phyloP scores from a whole-genome alignment of 1,284 basidiomycete genomes.

The Cutaneotrichosporon curvatum region DNA sequence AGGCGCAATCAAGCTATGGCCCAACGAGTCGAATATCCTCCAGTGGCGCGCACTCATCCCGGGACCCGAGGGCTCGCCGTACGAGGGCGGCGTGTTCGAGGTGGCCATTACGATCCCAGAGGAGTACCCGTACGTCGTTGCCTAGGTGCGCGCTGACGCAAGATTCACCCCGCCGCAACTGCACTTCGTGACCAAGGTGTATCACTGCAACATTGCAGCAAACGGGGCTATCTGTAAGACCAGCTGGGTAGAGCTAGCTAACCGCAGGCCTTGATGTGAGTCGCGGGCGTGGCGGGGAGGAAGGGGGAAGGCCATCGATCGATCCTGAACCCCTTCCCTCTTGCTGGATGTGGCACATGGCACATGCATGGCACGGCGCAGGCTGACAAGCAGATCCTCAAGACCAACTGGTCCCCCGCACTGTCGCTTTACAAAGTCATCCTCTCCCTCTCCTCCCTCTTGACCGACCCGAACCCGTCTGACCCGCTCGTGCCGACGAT shows the following conservation, averaged over 20 bases:
- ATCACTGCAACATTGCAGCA: constrained; percentile 86
- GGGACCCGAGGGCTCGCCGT: constrained; percentile 75
- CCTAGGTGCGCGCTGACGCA: not conserved
- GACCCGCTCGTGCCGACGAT: constrained; percentile 54
- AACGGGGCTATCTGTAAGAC: constrained; percentile 47
- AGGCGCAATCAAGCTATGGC: constrained; percentile 63
- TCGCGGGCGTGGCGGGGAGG: not conserved
- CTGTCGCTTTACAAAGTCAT: constrained; percentile 85
- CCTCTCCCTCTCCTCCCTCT: constrained; percentile 90
- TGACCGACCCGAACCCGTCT: constrained; percentile 94
- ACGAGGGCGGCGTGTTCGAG: constrained; percentile 77
- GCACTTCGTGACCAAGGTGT: constrained; percentile 74
- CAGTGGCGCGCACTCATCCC: constrained; percentile 66
- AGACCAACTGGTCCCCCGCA: constrained; percentile 84
- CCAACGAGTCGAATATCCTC: constrained; percentile 54
- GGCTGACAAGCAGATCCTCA: constrained; percentile 63
- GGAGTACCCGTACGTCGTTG: constrained; percentile 70
- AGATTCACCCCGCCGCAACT: constrained; percentile 80
- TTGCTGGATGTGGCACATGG: too few relatives aligned
- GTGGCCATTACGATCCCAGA: constrained; percentile 62
- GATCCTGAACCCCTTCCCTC: too few relatives aligned
- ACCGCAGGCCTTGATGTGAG: constrained; percentile 42
- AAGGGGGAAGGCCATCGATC: too few relatives aligned
- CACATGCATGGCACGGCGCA: too few relatives aligned
- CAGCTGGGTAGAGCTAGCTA: constrained; percentile 1